phyloP scores from a whole-genome alignment of 441 rosid genomes.

The Omphalea diandra region DNA sequence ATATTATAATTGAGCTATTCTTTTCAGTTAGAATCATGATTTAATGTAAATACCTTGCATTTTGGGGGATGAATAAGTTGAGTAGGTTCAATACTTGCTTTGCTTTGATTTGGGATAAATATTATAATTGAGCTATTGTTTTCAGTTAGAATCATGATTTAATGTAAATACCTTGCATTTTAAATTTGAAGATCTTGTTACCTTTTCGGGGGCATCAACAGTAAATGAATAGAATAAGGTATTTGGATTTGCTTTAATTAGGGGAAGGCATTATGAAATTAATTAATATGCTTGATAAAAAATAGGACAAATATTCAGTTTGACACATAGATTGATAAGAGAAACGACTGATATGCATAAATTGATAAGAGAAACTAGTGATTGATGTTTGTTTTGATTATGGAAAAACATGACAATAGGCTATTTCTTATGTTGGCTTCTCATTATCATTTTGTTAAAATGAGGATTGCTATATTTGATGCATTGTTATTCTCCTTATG shows the following conservation, averaged over 20 bases:
- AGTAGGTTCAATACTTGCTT: background rate
- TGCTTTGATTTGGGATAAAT: background rate
- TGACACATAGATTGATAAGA: background rate
- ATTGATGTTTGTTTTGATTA: background rate
- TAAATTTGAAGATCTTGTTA: background rate
- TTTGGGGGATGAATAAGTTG: background rate
- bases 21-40: too few relatives aligned
- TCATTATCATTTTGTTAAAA: background rate
- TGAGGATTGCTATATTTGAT: background rate
- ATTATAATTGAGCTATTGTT: background rate
- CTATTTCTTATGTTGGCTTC: background rate
- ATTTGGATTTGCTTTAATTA: background rate
- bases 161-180: background rate
- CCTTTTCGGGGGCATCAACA: background rate
- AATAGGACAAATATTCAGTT: background rate
- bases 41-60: too few relatives aligned
- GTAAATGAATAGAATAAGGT: background rate
- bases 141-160: background rate
- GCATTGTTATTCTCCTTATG: slow-evolving; percentile 12
- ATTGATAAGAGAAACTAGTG: too few relatives aligned
- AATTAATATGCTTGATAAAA: background rate
- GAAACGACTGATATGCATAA: too few relatives aligned
- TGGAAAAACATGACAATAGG: background rate
- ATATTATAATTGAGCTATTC: background rate
- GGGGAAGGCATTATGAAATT: background rate